Evolutionary conservation across 257 asterid genomes (phyloP).

Genomic region (Solanum acaule): DNA sequence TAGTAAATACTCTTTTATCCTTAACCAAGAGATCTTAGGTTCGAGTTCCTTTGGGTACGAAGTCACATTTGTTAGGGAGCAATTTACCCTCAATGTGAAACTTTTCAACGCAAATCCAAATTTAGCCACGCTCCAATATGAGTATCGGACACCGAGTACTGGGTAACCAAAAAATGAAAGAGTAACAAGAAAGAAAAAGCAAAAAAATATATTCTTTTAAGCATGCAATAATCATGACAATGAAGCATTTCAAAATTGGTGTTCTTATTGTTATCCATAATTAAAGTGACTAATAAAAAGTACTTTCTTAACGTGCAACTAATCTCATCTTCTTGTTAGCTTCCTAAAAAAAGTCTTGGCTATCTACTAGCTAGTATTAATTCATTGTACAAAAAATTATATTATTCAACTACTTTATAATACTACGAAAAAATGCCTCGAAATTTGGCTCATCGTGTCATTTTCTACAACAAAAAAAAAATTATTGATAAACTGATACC

Average conservation of each 20-base stretch:
- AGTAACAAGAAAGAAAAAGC: neutral
- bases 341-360: neutral
- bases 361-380: neutral
- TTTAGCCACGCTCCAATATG: rapidly evolving
- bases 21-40: rapidly evolving
- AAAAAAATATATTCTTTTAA: neutral
- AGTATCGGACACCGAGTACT: too few species aligned
- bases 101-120: rapidly evolving
- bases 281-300: neutral
- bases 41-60: too few species aligned
- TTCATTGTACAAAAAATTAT: neutral
- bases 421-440: neutral
- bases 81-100: rapidly evolving
- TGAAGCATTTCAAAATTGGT: neutral
- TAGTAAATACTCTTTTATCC: too few species aligned
- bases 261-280: neutral
- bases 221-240: neutral
- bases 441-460: neutral
- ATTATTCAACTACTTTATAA: neutral
- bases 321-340: neutral
- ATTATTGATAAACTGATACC: rapidly evolving
- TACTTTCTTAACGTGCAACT: neutral
- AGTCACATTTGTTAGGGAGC: too few species aligned
- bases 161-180: neutral
- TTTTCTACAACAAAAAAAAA: neutral